Evolutionary conservation across 2,329 filamentous ascomycete genomes (phyloP).

Genomic region (Aureobasidium sp.): DNA sequence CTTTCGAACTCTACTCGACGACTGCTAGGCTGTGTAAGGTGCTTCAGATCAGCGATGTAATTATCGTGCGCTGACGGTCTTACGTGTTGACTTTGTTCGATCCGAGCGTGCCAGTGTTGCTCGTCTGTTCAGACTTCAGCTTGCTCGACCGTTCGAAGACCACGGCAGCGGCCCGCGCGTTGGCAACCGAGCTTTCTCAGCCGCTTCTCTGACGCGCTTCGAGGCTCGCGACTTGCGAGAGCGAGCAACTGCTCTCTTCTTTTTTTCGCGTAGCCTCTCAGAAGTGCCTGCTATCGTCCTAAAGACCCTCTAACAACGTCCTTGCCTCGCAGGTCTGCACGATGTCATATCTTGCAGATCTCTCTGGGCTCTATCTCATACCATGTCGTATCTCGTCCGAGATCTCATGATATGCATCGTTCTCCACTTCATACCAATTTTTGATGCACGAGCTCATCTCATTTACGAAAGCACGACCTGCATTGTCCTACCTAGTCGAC

Average conservation of each 20-base stretch:
- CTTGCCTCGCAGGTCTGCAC: constrained; percentile 1
- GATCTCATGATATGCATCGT: neutral
- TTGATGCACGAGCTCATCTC: too few species aligned
- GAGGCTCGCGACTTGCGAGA: too few species aligned
- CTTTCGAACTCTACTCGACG: neutral
- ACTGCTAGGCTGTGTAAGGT: constrained; percentile 1
- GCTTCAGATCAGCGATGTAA: constrained; percentile 4
- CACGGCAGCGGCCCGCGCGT: too few species aligned
- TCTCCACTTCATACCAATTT: neutral
- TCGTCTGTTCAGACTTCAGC: neutral
- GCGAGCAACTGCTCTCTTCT: neutral
- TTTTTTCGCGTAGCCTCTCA: neutral
- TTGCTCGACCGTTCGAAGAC: neutral
- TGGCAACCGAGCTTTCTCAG: too few species aligned
- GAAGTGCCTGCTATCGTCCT: neutral
- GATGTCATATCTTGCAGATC: constrained; percentile 2
- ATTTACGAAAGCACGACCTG: neutral
- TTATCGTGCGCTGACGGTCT: constrained; percentile 10
- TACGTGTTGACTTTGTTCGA: neutral
- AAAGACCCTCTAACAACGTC: neutral
- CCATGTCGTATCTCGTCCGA: neutral
- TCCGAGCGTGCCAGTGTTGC: neutral
- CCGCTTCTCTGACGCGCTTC: neutral
- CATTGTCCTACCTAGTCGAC: constrained; percentile 12
- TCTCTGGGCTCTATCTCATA: neutral